Conservation (phyloP, 208 protist species). For the Leishmania tarentolae region DNA sequence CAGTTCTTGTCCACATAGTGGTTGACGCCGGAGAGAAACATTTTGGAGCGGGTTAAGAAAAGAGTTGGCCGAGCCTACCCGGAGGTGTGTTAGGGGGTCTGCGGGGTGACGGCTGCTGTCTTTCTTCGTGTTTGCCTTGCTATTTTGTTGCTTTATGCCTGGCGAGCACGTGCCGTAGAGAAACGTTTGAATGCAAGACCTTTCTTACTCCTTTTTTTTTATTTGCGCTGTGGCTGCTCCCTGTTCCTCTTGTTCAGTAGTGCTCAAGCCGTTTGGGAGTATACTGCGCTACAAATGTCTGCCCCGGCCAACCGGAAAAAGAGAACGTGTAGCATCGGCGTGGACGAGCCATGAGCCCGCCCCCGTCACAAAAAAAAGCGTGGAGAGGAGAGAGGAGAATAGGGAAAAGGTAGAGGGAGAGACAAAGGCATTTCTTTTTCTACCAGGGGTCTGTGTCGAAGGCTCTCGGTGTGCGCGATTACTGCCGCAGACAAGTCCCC, state of each 20-base stretch:
- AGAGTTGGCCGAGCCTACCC: neutral
- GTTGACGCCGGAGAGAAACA: slow-evolving; percentile 21
- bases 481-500: neutral
- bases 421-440: neutral
- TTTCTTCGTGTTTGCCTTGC: neutral
- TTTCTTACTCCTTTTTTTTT: neutral
- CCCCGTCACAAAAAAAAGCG: neutral
- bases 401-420: neutral
- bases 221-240: too few species aligned
- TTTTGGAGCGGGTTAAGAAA: slow-evolving; percentile 1
- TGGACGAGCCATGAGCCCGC: neutral
- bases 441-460: neutral
- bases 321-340: neutral
- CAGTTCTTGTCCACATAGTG: slow-evolving; percentile 43
- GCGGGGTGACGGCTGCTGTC: too few species aligned
- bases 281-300: too few species aligned
- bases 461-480: too few species aligned
- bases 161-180: neutral
- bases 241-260: neutral
- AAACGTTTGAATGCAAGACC: neutral
- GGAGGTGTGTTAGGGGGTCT: neutral
- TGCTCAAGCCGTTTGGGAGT: neutral
- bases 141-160: neutral
- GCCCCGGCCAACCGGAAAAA: neutral
- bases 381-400: neutral